A percentile compares a stretch with the other conserved stretches of the same genome.
Evolutionary conservation across 1,139 yeast genomes (phyloP).

Genomic region (Pichia inconspicua): DNA sequence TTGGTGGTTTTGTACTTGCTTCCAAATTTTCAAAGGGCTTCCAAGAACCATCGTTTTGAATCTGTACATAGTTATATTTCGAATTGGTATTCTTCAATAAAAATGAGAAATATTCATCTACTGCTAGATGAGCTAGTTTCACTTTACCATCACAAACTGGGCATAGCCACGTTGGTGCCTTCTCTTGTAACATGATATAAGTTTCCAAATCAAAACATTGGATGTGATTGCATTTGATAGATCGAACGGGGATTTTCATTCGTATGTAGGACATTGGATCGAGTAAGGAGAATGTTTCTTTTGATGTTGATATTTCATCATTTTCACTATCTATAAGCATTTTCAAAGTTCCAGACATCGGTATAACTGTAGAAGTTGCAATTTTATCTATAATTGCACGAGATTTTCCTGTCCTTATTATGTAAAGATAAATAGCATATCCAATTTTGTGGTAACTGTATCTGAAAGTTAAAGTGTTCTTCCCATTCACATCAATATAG

Average conservation of each 20-base stretch:
- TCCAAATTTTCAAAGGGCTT: slow-evolving; percentile 18
- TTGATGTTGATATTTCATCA: slow-evolving; percentile 50
- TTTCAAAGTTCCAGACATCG: slow-evolving; percentile 37
- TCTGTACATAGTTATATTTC: slow-evolving; percentile 46
- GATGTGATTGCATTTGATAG: slow-evolving; percentile 55
- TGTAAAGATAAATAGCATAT: slow-evolving; percentile 39
- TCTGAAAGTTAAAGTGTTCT: slow-evolving; percentile 40
- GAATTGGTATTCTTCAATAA: slow-evolving; percentile 38
- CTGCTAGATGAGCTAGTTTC: slow-evolving; percentile 43
- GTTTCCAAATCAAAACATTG: slow-evolving; percentile 65
- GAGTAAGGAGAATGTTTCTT: slow-evolving; percentile 45
- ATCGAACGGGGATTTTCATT: slow-evolving; percentile 53
- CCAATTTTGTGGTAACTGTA: slow-evolving; percentile 46
- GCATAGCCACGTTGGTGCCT: slow-evolving; percentile 60
- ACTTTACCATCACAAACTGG: slow-evolving; percentile 50
- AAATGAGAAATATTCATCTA: slow-evolving; percentile 54
- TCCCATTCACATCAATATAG: slow-evolving; percentile 25
- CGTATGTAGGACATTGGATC: slow-evolving; percentile 62
- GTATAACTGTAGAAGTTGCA: slow-evolving; percentile 38
- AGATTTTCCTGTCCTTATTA: slow-evolving; percentile 42
- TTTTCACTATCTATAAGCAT: slow-evolving; percentile 32
- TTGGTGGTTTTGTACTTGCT: slow-evolving; percentile 5
- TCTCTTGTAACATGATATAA: slow-evolving; percentile 52
- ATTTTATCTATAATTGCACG: slow-evolving; percentile 31
- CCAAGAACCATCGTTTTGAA: slow-evolving; percentile 58